Evolutionary conservation across 2,329 filamentous ascomycete genomes (phyloP).

Genomic region (Colletotrichum sp.): DNA sequence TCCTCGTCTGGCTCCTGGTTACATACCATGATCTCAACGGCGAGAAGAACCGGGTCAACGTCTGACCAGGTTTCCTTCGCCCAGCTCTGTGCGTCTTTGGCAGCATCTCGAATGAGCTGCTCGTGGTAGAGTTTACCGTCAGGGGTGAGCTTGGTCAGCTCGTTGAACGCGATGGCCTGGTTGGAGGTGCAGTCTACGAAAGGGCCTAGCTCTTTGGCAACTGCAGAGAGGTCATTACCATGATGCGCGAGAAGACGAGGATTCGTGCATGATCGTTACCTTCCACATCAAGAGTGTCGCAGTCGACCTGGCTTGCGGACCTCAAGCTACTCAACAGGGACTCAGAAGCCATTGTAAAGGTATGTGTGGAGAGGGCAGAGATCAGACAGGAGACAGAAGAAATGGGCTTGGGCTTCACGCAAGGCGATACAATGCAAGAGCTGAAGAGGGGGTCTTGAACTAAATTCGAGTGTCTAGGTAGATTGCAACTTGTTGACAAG

Average conservation of each 20-base stretch:
- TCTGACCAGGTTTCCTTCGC: slow-evolving; percentile 25
- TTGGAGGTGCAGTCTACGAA: slow-evolving; percentile 43
- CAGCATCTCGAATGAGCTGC: slow-evolving; percentile 31
- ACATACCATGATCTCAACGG: slow-evolving; percentile 60
- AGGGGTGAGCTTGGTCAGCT: slow-evolving; percentile 29
- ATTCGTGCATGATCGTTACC: slow-evolving; percentile 24
- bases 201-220: slow-evolving; percentile 33
- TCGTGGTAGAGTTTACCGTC: slow-evolving; percentile 30
- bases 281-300: slow-evolving; percentile 39
- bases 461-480: not conserved
- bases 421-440: not conserved
- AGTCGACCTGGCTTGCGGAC: slow-evolving; percentile 32
- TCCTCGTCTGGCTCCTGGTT: not conserved
- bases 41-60: slow-evolving; percentile 47
- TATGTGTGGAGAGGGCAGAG: not conserved
- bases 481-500: not conserved
- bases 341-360: not conserved
- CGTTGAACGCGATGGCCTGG: slow-evolving; percentile 38
- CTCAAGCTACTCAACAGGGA: slow-evolving; percentile 17
- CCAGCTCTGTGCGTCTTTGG: slow-evolving; percentile 24
- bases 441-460: not conserved
- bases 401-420: not conserved
- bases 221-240: slow-evolving; percentile 24
- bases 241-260: not conserved
- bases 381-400: not conserved